phyloP scores from a whole-genome alignment of 352 stramenopile genomes.

The Phytophthora multivora region DNA sequence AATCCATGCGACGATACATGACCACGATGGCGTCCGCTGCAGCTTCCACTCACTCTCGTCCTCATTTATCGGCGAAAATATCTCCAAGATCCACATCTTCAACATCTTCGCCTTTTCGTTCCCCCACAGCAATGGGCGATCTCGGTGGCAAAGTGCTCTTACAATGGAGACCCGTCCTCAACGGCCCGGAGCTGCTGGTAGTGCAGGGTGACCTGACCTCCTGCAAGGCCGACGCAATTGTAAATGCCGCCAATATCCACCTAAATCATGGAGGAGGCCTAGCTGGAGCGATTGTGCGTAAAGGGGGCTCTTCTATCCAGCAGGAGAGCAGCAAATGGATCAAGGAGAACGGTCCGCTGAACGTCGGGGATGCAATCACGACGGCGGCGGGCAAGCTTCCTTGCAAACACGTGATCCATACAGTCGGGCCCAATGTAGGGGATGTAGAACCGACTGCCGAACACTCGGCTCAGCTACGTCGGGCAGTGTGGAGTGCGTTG shows the following conservation, averaged over 20 bases:
- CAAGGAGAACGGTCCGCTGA: slow-evolving; percentile 19
- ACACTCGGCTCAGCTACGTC: slow-evolving; percentile 35
- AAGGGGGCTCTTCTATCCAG: slow-evolving; percentile 37
- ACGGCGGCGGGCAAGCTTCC: slow-evolving; percentile 39
- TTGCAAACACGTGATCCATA: slow-evolving; percentile 51
- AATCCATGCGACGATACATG: not conserved
- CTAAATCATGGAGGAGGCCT: slow-evolving; percentile 45
- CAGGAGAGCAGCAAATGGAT: slow-evolving; percentile 40
- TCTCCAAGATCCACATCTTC: not conserved
- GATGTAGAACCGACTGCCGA: slow-evolving; percentile 20
- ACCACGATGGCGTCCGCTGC: not conserved
- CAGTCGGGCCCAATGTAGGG: slow-evolving; percentile 39
- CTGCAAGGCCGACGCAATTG: slow-evolving; percentile 44
- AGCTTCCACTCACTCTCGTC: not conserved
- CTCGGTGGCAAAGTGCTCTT: slow-evolving; percentile 15
- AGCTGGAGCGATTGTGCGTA: slow-evolving; percentile 36
- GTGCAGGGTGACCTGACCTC: slow-evolving; percentile 47
- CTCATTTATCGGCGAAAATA: not conserved
- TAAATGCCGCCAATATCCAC: slow-evolving; percentile 46
- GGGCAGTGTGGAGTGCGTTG: slow-evolving; percentile 43
- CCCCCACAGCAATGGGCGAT: not conserved
- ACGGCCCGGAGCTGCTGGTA: slow-evolving; percentile 31
- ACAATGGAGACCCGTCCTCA: slow-evolving; percentile 13
- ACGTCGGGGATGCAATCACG: slow-evolving; percentile 40
- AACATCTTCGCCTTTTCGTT: not conserved